Evolutionary conservation across 2,329 filamentous ascomycete genomes (phyloP).

Genomic region (Myotisia sp.): DNA sequence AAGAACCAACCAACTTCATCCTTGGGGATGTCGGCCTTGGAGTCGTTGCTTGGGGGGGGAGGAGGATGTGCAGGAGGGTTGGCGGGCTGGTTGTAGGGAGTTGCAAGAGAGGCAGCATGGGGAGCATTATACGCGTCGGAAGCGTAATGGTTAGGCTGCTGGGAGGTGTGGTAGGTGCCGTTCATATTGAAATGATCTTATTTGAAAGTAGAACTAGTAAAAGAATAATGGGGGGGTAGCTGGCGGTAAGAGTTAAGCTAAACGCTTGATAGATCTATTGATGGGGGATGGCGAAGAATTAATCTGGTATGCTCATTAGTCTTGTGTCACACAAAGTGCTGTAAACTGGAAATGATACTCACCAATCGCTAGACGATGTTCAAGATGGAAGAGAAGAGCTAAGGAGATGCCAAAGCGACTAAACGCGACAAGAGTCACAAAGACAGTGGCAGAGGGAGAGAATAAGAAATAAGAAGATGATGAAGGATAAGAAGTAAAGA

Average conservation of each 20-base stretch:
- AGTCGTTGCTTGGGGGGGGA: conserved; percentile 24
- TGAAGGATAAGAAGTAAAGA: conserved; percentile 11
- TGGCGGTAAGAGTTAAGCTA: too few species aligned
- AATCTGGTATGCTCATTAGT: too few species aligned
- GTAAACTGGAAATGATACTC: too few species aligned
- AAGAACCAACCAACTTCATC: conserved; percentile 99
- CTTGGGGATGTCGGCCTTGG: conserved; percentile 46
- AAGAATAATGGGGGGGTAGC: too few species aligned
- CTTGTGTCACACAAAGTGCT: too few species aligned
- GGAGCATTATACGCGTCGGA: conserved; percentile 24
- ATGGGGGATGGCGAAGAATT: neutral
- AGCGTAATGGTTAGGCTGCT: conserved; percentile 20
- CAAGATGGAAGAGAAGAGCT: too few species aligned
- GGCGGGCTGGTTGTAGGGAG: conserved; percentile 21
- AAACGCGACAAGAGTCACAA: neutral
- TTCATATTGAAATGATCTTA: too few species aligned
- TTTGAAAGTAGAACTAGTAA: too few species aligned
- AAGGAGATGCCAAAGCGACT: too few species aligned
- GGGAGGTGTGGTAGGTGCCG: conserved; percentile 29
- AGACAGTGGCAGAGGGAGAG: neutral
- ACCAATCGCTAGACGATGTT: too few species aligned
- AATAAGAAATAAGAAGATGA: conserved; percentile 1
- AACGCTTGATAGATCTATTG: conserved; percentile 1
- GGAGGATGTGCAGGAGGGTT: conserved; percentile 24
- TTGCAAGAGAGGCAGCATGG: conserved; percentile 18